Conservation (phyloP, 345 rosid genomes). For the Rhizophora mangle region DNA sequence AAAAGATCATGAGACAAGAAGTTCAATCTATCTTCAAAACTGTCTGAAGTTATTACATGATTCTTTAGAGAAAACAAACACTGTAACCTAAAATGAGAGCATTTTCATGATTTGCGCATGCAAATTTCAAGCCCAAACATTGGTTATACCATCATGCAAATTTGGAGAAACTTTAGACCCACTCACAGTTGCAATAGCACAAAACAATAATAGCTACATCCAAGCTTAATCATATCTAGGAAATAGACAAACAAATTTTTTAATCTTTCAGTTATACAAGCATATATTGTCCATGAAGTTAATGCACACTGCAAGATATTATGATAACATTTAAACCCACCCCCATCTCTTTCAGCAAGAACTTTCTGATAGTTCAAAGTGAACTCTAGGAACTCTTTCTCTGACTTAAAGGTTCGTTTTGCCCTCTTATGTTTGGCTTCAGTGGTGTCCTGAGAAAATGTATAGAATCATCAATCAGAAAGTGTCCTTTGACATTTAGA, state of each 20-base stretch:
- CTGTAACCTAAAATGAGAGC: background rate
- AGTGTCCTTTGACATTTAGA: background rate
- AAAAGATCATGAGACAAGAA: slow-evolving; percentile 3
- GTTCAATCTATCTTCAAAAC: background rate
- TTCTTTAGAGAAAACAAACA: background rate
- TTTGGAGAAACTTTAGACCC: no score
- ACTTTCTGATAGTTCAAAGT: slow-evolving; percentile 90
- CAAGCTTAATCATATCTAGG: no score
- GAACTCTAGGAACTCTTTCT: slow-evolving; percentile 79
- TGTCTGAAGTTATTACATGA: background rate
- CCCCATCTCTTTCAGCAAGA: slow-evolving; percentile 79
- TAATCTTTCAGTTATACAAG: background rate
- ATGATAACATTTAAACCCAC: slow-evolving; percentile 34
- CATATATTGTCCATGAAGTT: slow-evolving; percentile 1
- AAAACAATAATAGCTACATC: no score
- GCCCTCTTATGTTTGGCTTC: slow-evolving; percentile 69
- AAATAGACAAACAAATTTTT: background rate
- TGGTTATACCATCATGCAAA: background rate
- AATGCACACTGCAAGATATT: background rate
- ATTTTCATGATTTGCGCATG: background rate
- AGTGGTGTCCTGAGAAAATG: slow-evolving; percentile 48
- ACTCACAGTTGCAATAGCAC: no score
- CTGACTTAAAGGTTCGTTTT: slow-evolving; percentile 63
- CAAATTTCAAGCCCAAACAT: background rate
- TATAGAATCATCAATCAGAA: slow-evolving; percentile 10